A percentile compares a stretch with the other conserved stretches of the same genome.
Evolutionary conservation across 768 basidiomycete species (phyloP).

Genomic region (Hygrophoropsis aurantiaca): DNA sequence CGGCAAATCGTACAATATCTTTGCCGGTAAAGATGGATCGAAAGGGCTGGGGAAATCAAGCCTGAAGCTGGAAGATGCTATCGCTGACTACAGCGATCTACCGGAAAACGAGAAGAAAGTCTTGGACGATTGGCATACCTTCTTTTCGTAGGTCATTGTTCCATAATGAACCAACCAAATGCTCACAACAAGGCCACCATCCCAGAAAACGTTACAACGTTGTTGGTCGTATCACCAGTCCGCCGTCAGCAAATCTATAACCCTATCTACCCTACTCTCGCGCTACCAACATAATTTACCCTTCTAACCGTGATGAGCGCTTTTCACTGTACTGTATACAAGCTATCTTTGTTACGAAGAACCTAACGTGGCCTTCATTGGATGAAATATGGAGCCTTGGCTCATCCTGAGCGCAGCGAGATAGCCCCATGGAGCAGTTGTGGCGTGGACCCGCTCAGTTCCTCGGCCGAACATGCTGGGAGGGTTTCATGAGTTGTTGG

Average conservation of each 20-base stretch:
- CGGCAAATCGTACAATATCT: slow-evolving; percentile 76
- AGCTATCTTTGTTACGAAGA: too few species aligned
- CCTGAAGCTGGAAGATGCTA: slow-evolving; percentile 80
- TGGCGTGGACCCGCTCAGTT: too few species aligned
- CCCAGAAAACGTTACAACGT: slow-evolving; percentile 84
- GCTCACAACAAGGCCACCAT: slow-evolving; percentile 2
- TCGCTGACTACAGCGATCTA: slow-evolving; percentile 80
- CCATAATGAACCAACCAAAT: background rate
- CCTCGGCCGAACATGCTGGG: too few species aligned
- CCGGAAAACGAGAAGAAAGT: slow-evolving; percentile 73
- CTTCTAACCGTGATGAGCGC: too few species aligned
- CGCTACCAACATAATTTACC: too few species aligned
- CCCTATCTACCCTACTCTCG: too few species aligned
- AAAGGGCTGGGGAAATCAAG: slow-evolving; percentile 88
- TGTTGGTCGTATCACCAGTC: slow-evolving; percentile 70
- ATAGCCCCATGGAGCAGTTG: too few species aligned
- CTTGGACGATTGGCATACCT: slow-evolving; percentile 85
- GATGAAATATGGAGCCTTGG: too few species aligned
- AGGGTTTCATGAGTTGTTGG: too few species aligned
- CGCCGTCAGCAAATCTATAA: slow-evolving; percentile 31
- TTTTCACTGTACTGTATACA: too few species aligned
- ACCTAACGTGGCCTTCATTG: too few species aligned
- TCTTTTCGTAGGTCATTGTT: slow-evolving; percentile 69
- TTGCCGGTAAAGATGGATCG: slow-evolving; percentile 94
- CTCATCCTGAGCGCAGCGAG: too few species aligned